Conservation (phyloP, 2,329 filamentous ascomycete species). For the Aureobasidium sp. region DNA sequence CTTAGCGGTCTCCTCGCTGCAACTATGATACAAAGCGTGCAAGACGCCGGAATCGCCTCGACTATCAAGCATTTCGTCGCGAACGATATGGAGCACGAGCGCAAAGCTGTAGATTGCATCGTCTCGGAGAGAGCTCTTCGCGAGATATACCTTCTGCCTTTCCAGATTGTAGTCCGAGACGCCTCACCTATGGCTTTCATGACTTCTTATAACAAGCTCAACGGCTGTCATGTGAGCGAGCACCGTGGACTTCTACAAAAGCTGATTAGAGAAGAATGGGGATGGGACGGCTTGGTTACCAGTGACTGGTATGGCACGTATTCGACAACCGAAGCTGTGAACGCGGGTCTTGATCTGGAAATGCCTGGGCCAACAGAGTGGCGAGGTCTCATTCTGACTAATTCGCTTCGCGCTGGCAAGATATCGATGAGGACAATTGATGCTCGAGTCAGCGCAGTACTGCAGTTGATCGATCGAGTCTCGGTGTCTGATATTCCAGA, state of each 20-base stretch:
- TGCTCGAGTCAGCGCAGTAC: slow-evolving; percentile 64
- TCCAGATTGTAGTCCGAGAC: slow-evolving; percentile 77
- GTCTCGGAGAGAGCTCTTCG: slow-evolving; percentile 71
- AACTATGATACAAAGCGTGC: slow-evolving; percentile 66
- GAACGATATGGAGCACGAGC: slow-evolving; percentile 78
- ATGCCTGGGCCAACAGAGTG: slow-evolving; percentile 64
- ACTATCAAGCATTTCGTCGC: slow-evolving; percentile 83
- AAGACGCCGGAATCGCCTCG: slow-evolving; percentile 77
- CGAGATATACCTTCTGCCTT: slow-evolving; percentile 78
- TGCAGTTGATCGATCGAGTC: slow-evolving; percentile 60
- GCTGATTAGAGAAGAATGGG: slow-evolving; percentile 76
- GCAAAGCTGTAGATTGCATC: slow-evolving; percentile 69
- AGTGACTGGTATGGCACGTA: slow-evolving; percentile 79
- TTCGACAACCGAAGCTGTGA: slow-evolving; percentile 69
- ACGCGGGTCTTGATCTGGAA: slow-evolving; percentile 82
- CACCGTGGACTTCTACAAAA: slow-evolving; percentile 72
- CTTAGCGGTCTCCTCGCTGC: slow-evolving; percentile 79
- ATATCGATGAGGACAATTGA: slow-evolving; percentile 63
- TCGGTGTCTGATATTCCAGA: slow-evolving; percentile 31
- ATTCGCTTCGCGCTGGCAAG: slow-evolving; percentile 52
- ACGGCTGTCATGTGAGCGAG: slow-evolving; percentile 74
- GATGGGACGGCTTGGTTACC: slow-evolving; percentile 64
- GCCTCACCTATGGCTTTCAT: slow-evolving; percentile 75
- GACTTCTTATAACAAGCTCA: slow-evolving; percentile 80
- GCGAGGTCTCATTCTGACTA: slow-evolving; percentile 40